These are phyloP conservation scores for Hanseniaspora sp. DNA, from an alignment of 1,139 yeast genomes.

Conservation along the genomic window DNA sequence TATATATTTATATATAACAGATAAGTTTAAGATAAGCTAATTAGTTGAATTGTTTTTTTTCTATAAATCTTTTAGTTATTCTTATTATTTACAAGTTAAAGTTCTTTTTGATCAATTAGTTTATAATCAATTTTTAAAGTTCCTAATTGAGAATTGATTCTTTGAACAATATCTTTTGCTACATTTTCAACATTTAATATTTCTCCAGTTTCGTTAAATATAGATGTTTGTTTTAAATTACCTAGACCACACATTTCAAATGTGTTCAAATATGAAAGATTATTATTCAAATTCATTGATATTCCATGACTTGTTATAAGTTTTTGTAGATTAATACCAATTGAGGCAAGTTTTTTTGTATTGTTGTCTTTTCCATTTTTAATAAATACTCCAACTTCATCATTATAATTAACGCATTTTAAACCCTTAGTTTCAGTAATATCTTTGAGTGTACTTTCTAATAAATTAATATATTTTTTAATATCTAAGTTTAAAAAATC, in stretches of 20 bases:
- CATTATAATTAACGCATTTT: slow-evolving; percentile 47
- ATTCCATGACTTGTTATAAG: slow-evolving; percentile 84
- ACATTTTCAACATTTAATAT: slow-evolving; percentile 34
- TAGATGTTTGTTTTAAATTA: slow-evolving; percentile 45
- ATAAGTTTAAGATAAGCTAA: background rate
- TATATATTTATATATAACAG: background rate
- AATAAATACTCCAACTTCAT: slow-evolving; percentile 36
- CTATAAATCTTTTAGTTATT: background rate
- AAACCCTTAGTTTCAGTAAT: slow-evolving; percentile 62
- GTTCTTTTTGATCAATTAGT: slow-evolving; percentile 22
- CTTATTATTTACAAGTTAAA: slow-evolving; percentile 24
- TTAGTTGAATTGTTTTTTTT: background rate
- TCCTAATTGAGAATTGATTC: slow-evolving; percentile 41
- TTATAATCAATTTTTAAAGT: slow-evolving; percentile 37
- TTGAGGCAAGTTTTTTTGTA: slow-evolving; percentile 62
- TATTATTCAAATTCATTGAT: slow-evolving; percentile 68
- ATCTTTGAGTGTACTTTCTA: slow-evolving; percentile 46
- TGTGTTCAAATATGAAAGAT: slow-evolving; percentile 55
- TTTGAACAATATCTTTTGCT: slow-evolving; percentile 42
- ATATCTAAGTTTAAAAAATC: slow-evolving; percentile 40
- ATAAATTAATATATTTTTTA: slow-evolving; percentile 3
- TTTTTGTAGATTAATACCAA: slow-evolving; percentile 78
- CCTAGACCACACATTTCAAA: slow-evolving; percentile 82
- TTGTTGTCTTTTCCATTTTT: slow-evolving; percentile 68
- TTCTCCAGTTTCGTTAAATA: slow-evolving; percentile 27